Evolutionary conservation across 441 rosid genomes (phyloP).

Genomic region (Eutrema salsugineum): DNA sequence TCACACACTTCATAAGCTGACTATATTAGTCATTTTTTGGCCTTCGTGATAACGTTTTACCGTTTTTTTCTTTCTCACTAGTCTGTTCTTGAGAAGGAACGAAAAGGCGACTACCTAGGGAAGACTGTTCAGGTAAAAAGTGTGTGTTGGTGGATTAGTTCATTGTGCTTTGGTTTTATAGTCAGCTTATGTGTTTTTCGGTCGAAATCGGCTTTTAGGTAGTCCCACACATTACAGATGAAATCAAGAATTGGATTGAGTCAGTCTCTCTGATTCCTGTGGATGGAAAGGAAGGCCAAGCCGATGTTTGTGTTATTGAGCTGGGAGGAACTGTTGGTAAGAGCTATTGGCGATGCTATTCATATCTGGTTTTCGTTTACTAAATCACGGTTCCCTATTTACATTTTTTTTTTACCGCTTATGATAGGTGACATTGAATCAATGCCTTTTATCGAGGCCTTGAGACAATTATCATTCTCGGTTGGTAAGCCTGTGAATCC

Average conservation of each 20-base stretch:
- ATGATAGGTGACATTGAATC: slow-evolving; percentile 56
- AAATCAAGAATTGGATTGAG: slow-evolving; percentile 62
- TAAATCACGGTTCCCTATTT: not conserved
- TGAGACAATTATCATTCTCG: slow-evolving; percentile 69
- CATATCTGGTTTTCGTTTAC: not conserved
- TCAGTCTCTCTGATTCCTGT: slow-evolving; percentile 64
- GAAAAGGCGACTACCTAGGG: slow-evolving; percentile 74
- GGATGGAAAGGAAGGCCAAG: slow-evolving; percentile 65
- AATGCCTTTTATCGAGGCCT: slow-evolving; percentile 80
- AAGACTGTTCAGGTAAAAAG: slow-evolving; percentile 68
- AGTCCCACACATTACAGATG: slow-evolving; percentile 77
- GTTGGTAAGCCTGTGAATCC: slow-evolving; percentile 51
- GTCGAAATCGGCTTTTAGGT: slow-evolving; percentile 40
- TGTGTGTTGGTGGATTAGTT: not conserved
- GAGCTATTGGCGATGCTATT: slow-evolving; percentile 22
- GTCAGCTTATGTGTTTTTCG: not conserved
- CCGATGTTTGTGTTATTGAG: slow-evolving; percentile 77
- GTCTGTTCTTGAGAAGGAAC: slow-evolving; percentile 82
- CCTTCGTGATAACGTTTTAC: not conserved
- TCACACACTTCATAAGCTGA: too few species aligned
- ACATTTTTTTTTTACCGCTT: not conserved
- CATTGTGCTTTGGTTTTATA: slow-evolving; percentile 6
- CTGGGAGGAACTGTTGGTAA: slow-evolving; percentile 76
- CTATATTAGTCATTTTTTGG: too few species aligned
- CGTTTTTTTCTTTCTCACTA: slow-evolving; percentile 22